Percentiles rank a stretch among this genome's conserved stretches.
phyloP scores from a whole-genome alignment of 1,284 basidiomycete species.

The Ceratobasidium theobromae region DNA sequence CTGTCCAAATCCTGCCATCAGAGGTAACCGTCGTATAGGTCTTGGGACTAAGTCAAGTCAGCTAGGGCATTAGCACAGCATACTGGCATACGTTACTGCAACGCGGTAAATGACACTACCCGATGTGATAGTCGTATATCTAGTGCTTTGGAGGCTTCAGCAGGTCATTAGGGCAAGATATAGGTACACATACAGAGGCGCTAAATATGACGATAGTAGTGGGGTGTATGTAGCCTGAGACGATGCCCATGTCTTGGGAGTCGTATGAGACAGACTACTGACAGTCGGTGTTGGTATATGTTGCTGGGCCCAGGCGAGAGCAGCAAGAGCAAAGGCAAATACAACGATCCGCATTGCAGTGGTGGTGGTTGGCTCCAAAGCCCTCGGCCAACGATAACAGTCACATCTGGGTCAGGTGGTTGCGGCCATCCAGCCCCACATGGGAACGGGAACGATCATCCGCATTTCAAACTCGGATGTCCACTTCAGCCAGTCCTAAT shows the following conservation, averaged over 20 bases:
- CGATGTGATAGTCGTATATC: slow-evolving; percentile 15
- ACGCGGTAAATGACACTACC: neutral
- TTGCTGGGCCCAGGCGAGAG: slow-evolving; percentile 14
- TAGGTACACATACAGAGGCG: neutral
- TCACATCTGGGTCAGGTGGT: slow-evolving; percentile 23
- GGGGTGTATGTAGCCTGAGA: neutral
- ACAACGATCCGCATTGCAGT: slow-evolving; percentile 12
- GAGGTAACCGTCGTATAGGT: slow-evolving; percentile 1
- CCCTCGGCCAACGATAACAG: neutral
- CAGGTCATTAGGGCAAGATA: neutral
- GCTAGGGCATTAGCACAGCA: neutral
- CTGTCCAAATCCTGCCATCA: neutral
- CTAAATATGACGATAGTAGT: neutral
- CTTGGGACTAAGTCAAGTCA: neutral
- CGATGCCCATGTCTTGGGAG: slow-evolving; percentile 5
- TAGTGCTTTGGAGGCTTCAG: neutral
- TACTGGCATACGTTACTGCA: neutral
- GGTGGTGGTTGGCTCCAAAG: slow-evolving; percentile 11
- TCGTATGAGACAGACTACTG: neutral
- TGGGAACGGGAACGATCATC: neutral
- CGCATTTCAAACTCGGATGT: too few relatives aligned
- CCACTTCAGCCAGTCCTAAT: too few relatives aligned
- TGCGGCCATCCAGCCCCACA: slow-evolving; percentile 1
- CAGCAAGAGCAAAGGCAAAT: neutral
- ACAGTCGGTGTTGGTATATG: neutral